Evolutionary conservation across 257 asterid species (phyloP).

Genomic region (Salvia rosmarinus): DNA sequence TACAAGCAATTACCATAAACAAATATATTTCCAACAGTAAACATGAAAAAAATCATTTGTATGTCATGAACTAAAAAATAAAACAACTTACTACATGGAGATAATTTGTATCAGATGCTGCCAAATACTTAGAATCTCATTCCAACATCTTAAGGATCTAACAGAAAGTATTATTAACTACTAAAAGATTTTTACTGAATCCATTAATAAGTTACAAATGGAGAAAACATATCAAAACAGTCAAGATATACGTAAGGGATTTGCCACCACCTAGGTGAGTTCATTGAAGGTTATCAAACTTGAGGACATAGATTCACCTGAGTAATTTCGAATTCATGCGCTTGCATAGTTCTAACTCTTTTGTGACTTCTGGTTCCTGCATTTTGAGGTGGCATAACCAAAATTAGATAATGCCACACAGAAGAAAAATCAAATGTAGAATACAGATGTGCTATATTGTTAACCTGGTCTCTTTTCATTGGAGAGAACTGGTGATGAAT

Average conservation of each 20-base stretch:
- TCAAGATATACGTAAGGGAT: conserved; percentile 14
- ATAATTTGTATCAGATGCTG: neutral
- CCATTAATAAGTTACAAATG: conserved; percentile 6
- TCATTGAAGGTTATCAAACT: conserved; percentile 2
- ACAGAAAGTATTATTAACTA: conserved; percentile 17
- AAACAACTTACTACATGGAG: conserved; percentile 19
- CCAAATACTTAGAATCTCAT: conserved; percentile 9
- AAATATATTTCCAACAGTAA: too few species aligned
- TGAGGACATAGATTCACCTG: conserved; percentile 43
- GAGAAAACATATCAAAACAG: conserved; percentile 9
- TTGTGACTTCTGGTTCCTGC: conserved; percentile 49
- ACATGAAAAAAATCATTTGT: neutral
- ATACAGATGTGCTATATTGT: neutral
- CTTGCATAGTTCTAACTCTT: conserved; percentile 50
- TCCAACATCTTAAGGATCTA: neutral
- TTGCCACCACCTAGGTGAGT: conserved; percentile 18
- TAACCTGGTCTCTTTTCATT: conserved; percentile 46
- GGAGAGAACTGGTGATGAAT: conserved; percentile 33
- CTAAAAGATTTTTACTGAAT: conserved; percentile 1
- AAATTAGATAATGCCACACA: conserved; percentile 16
- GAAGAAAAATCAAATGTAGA: conserved; percentile 8
- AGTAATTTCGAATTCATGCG: conserved; percentile 51
- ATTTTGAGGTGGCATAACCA: conserved; percentile 22
- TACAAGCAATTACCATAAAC: too few species aligned
- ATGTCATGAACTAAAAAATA: conserved; percentile 12